Conservation (phyloP, 106 monocot species). For the Platanthera zijinensis region DNA sequence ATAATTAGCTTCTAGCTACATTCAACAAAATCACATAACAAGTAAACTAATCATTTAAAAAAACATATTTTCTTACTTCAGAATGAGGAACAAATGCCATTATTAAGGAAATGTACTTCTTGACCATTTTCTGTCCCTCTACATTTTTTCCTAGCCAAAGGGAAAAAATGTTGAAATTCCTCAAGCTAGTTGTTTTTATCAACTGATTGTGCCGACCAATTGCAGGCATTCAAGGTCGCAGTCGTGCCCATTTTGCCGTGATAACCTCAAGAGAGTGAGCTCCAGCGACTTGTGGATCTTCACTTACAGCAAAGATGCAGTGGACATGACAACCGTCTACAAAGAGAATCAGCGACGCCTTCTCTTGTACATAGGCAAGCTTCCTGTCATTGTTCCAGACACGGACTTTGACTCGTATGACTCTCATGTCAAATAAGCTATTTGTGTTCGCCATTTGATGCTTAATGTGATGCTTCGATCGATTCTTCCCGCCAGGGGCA, state of each 20-base stretch:
- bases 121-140: too few species aligned
- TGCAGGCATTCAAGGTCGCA: slow-evolving; percentile 80
- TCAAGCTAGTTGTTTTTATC: neutral
- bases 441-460: neutral
- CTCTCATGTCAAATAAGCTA: slow-evolving; percentile 52
- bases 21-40: too few species aligned
- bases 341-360: slow-evolving; percentile 76
- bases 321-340: slow-evolving; percentile 55
- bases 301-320: slow-evolving; percentile 56
- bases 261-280: slow-evolving; percentile 72
- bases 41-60: too few species aligned
- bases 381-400: slow-evolving; percentile 65
- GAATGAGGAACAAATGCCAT: too few species aligned
- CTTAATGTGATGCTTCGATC: neutral
- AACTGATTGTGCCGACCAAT: neutral
- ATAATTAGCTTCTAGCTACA: too few species aligned
- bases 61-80: too few species aligned
- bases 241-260: slow-evolving; percentile 94
- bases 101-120: too few species aligned
- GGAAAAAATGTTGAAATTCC: neutral
- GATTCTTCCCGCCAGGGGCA: neutral
- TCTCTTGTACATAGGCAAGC: slow-evolving; percentile 84
- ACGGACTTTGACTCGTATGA: slow-evolving; percentile 60
- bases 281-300: slow-evolving; percentile 76
- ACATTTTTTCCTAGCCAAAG: too few species aligned